Base-by-base conservation (phyloP, 441 rosid genomes). In the Kokia cookei region DNA sequence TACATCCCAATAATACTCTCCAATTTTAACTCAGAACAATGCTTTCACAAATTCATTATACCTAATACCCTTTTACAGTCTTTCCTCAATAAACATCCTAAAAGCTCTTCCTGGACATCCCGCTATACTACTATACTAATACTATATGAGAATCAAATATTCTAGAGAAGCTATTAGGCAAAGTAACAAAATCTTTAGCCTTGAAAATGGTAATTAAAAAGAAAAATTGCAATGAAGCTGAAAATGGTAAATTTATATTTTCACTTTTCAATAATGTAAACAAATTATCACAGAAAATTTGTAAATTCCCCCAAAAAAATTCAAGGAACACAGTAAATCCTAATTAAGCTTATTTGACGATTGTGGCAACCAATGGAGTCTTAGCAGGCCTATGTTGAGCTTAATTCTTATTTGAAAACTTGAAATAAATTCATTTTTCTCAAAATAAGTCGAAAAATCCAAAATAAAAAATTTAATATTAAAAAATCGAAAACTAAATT, bases 361-460 rank as follows among this genome's bases (percentile, higher is more conserved):
- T 73, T 94, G 98, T 82, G 92, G 97, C 77, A 96, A 92, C 77
- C 98, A 92, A 72, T 96, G 99, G 99, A 96, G 98, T 84, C 93
- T 96, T 63, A 93, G 99, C 87, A 90, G 98, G 76, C 98, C 99
- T 45, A 94, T 96, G 94, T 81, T 96, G 79, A 92, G 97, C 86
- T 86, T 96, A 84, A 90, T 93, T 85, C 93, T 96, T 37, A 37
- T 37, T 37, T 1, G 7, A 37, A 35, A 37, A 37, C 1, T 37
- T 37, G 42, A 37, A 37, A 37, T 37, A 37, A 37, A 6, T 37
- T 37, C 42, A 37, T 37, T 37, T 37, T 6, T 37, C 42, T 37
- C 42, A 37, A 1, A 37, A 37, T 6, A 37, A 37, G 42, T 37
- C 6, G 1, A 37, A 37, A 37, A 37, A 1, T 37, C 7, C 9